Conservation (phyloP, 2,329 filamentous ascomycete species). For the Diaporthe citriasiana region DNA sequence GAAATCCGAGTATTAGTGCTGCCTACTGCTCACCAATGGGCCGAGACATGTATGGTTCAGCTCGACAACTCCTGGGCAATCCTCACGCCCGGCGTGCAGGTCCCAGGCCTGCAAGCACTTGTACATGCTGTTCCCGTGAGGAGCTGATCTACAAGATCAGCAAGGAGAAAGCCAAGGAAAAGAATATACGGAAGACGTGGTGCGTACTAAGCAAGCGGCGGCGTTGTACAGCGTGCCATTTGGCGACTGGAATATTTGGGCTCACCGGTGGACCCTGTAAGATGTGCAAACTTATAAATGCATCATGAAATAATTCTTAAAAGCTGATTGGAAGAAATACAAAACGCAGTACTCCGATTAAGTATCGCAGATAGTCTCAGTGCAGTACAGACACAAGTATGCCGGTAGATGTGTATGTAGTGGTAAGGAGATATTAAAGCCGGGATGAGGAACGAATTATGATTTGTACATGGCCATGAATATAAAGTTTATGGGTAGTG, state of each 20-base stretch:
- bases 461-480: background rate
- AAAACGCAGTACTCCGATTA: background rate
- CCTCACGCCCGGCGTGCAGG: background rate
- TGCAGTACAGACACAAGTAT: background rate
- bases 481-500: background rate
- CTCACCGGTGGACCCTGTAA: background rate
- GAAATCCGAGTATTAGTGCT: background rate
- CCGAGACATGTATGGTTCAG: background rate
- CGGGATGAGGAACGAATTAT: too few species aligned
- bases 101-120: background rate
- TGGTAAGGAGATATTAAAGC: background rate
- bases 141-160: background rate
- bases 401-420: background rate
- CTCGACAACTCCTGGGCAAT: background rate
- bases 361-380: background rate
- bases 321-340: background rate
- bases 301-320: background rate
- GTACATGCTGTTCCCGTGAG: background rate
- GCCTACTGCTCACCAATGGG: background rate
- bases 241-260: too few species aligned
- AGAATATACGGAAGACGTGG: too few species aligned
- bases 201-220: too few species aligned
- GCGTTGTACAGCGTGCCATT: too few species aligned
- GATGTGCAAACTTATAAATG: background rate
- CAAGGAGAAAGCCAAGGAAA: background rate